These are phyloP conservation scores for Aphanomyces cochlioides DNA, from an alignment of 352 stramenopile species.

Conservation along the genomic window DNA sequence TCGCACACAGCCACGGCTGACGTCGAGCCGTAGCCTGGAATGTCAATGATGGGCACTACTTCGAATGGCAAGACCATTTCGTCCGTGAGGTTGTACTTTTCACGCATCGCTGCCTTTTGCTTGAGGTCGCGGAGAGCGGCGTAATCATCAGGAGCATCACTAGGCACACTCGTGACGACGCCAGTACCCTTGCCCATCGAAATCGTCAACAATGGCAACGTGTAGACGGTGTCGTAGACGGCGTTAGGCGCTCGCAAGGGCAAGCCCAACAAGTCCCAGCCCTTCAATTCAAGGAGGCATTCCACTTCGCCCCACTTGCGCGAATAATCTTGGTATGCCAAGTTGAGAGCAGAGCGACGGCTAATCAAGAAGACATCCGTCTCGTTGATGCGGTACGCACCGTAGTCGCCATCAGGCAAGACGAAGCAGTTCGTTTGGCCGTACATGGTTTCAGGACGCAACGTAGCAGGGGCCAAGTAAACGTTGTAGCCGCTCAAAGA, in stretches of 20 bases:
- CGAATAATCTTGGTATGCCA: slow-evolving; percentile 94
- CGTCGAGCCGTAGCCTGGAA: slow-evolving; percentile 96
- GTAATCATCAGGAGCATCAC: slow-evolving; percentile 99
- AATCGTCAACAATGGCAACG: slow-evolving; percentile 98
- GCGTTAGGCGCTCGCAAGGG: slow-evolving; percentile 94
- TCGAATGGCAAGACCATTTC: slow-evolving; percentile 98
- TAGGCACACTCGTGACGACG: slow-evolving; percentile 98
- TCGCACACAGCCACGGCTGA: slow-evolving; percentile 95
- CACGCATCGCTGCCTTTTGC: slow-evolving; percentile 96
- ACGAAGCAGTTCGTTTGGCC: slow-evolving; percentile 99
- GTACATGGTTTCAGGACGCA: slow-evolving; percentile 99
- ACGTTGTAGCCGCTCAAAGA: slow-evolving; percentile 87
- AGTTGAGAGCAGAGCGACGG: slow-evolving; percentile 88
- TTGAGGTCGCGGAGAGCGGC: slow-evolving; percentile 98
- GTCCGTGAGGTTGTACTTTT: slow-evolving; percentile 98
- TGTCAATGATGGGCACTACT: slow-evolving; percentile 99
- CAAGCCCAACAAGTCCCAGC: slow-evolving; percentile 95
- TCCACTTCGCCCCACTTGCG: slow-evolving; percentile 86
- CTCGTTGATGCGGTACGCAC: slow-evolving; percentile 94
- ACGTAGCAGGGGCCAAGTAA: slow-evolving; percentile 96
- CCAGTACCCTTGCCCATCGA: slow-evolving; percentile 99
- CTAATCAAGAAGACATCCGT: slow-evolving; percentile 96
- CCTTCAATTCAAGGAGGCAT: slow-evolving; percentile 89
- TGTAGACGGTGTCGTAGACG: slow-evolving; percentile 98
- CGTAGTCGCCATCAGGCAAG: slow-evolving; percentile 98